Evolutionary conservation across 2,329 filamentous ascomycete genomes (phyloP).

Genomic region (Pseudogymnoascus sp.): DNA sequence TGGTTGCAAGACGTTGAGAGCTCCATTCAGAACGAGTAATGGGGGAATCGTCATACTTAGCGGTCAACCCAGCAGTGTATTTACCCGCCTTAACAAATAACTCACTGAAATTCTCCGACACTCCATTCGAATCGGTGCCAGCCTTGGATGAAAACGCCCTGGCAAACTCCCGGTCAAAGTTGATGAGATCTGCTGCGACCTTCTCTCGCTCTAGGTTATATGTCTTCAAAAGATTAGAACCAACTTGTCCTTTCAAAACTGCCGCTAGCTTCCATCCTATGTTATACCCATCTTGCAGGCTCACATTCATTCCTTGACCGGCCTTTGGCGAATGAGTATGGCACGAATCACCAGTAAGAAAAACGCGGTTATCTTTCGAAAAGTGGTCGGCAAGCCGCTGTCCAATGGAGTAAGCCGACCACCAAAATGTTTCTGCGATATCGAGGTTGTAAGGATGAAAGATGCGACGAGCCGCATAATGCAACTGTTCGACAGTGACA

Average conservation of each 20-base stretch:
- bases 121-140: constrained; percentile 31
- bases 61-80: constrained; percentile 51
- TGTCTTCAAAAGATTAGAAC: constrained; percentile 38
- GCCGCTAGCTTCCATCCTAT: constrained; percentile 52
- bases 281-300: constrained; percentile 55
- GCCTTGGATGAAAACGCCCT: constrained; percentile 49
- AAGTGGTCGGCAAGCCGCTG: constrained; percentile 55
- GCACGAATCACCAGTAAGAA: constrained; percentile 50
- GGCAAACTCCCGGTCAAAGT: constrained; percentile 52
- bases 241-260: constrained; percentile 40
- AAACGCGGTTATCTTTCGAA: constrained; percentile 47
- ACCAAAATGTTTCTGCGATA: constrained; percentile 39
- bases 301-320: constrained; percentile 53
- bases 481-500: constrained; percentile 38
- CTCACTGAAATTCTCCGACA: constrained; percentile 51
- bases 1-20: too few relatives aligned
- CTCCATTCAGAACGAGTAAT: too few relatives aligned
- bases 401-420: constrained; percentile 52
- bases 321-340: constrained; percentile 59
- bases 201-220: constrained; percentile 46
- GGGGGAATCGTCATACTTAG: too few relatives aligned
- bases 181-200: constrained; percentile 59
- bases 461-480: constrained; percentile 20
- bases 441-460: constrained; percentile 23
- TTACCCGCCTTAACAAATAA: constrained; percentile 52